Evolutionary conservation across 768 basidiomycete species (phyloP), one percentile per base, ranked within the genome.

Genomic region (Lactarius pseudohatsudake): DNA sequence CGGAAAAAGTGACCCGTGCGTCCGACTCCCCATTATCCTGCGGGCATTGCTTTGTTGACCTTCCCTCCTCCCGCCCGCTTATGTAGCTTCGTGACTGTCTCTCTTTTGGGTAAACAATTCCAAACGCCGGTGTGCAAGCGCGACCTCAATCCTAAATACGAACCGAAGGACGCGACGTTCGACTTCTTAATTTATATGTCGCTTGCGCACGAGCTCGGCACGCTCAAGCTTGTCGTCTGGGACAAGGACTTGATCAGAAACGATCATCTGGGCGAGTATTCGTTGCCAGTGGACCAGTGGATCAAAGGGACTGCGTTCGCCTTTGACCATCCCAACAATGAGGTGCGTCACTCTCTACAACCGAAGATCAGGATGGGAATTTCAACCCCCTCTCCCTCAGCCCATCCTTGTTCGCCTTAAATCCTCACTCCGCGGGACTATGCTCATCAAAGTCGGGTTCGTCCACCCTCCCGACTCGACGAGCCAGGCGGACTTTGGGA

Each of bases 81-180:
- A n/a, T n/a, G n/a, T 45, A 45, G 45, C 45, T 45, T 9, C n/a
- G 45, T 45, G n/a, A 9, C 10, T 9, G 45, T 45, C 45, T 45
- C 45, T 45, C 2, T n/a, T 20, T 45, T 9, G 7, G 45, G n/a
- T 0, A 9, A n/a, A n/a, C 7, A 4, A 9, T 45, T 45, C 1
- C 2, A 10, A 1, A 45, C 81, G 78, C 4, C 92, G 78, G 38
- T 80, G 79, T 0, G 74, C 74, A 0, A 91, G 91, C 45, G 45
- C 45, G 11, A 45, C n/a, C 45, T 45, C 8, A n/a, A 45, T 45
- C 45, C 45, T 0, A 1, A n/a, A 9, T 45, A 45, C 11, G 9
- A 18, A 43, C 18, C 41, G 15, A 0, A 45, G 20, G 1, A 9
- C n/a, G 45, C 45, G 45, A 45, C 45, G 9, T 45, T 45, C 45